Evolutionary conservation across 345 rosid genomes (phyloP).

Genomic region (Toxicodendron radicans): DNA sequence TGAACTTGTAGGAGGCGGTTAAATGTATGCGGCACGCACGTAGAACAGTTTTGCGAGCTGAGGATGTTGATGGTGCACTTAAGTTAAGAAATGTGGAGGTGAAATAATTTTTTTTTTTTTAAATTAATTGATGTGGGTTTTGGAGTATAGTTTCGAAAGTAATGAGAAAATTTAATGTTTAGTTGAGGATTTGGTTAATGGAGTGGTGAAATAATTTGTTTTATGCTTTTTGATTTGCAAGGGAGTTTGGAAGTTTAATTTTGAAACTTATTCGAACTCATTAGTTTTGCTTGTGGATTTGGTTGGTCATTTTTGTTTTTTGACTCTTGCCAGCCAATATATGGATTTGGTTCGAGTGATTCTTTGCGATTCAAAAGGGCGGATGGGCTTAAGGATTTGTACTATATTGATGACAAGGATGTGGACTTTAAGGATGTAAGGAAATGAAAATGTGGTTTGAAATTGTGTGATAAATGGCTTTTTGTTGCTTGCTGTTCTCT

Average conservation of each 20-base stretch:
- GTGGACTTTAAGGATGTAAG: constrained; percentile 75
- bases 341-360: constrained; percentile 62
- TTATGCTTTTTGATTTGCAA: neutral
- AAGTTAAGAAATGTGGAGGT: constrained; percentile 81
- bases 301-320: constrained; percentile 14
- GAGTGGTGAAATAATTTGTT: too few species aligned
- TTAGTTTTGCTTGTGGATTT: neutral
- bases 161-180: neutral
- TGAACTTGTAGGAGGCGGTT: constrained; percentile 65
- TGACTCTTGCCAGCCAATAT: constrained; percentile 50
- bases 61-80: constrained; percentile 79
- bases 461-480: constrained; percentile 22
- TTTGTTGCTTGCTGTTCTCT: constrained; percentile 9
- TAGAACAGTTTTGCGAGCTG: constrained; percentile 58
- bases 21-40: constrained; percentile 91
- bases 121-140: too few species aligned
- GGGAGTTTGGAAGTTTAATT: too few species aligned
- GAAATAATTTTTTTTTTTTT: neutral
- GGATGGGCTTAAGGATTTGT: constrained; percentile 70
- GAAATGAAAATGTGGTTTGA: neutral
- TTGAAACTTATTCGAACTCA: neutral
- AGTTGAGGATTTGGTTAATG: neutral
- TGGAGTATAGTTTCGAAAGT: too few species aligned
- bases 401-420: constrained; percentile 70
- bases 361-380: constrained; percentile 65